These are phyloP conservation scores for Sporothrix curviconia DNA, from an alignment of 2,329 filamentous ascomycete species.

Conservation along the genomic window DNA sequence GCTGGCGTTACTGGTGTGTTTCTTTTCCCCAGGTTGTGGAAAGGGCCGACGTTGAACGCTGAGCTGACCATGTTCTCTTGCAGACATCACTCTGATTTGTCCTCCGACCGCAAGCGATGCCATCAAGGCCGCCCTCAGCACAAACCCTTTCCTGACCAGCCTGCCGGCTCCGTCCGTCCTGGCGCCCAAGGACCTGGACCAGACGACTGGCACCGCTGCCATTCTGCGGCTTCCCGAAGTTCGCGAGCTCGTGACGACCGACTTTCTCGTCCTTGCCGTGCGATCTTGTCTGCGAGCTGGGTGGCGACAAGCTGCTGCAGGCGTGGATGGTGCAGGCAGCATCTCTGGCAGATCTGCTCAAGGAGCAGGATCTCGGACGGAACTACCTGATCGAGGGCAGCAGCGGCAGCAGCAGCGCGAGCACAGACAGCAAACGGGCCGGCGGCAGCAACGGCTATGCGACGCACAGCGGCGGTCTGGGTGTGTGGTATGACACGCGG, in stretches of 20 bases:
- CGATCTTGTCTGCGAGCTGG: constrained; percentile 85
- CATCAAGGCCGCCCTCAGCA: constrained; percentile 64
- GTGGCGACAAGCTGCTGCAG: constrained; percentile 74
- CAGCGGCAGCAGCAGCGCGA: constrained; percentile 22
- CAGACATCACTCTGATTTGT: constrained; percentile 59
- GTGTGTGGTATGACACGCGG: constrained; percentile 88
- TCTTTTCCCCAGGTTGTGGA: too few species aligned
- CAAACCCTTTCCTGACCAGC: constrained; percentile 69
- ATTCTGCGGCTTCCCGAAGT: constrained; percentile 80
- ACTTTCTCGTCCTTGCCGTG: constrained; percentile 91
- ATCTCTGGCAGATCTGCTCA: constrained; percentile 57
- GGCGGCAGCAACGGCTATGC: constrained; percentile 23
- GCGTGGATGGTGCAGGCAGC: constrained; percentile 85
- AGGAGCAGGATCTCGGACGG: constrained; percentile 29
- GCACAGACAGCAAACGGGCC: constrained; percentile 13
- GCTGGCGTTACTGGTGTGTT: constrained; percentile 63
- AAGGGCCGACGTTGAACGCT: too few species aligned
- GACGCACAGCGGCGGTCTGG: constrained; percentile 65
- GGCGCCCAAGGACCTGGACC: constrained; percentile 66
- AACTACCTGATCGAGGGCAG: background rate
- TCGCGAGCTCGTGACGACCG: constrained; percentile 66
- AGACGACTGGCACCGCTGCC: constrained; percentile 84
- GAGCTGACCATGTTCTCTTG: background rate
- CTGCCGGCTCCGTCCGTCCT: constrained; percentile 69
- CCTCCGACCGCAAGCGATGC: constrained; percentile 60